These are phyloP conservation scores for Nemania sp. DNA, from an alignment of 2,329 filamentous ascomycete genomes.

Conservation along the genomic window DNA sequence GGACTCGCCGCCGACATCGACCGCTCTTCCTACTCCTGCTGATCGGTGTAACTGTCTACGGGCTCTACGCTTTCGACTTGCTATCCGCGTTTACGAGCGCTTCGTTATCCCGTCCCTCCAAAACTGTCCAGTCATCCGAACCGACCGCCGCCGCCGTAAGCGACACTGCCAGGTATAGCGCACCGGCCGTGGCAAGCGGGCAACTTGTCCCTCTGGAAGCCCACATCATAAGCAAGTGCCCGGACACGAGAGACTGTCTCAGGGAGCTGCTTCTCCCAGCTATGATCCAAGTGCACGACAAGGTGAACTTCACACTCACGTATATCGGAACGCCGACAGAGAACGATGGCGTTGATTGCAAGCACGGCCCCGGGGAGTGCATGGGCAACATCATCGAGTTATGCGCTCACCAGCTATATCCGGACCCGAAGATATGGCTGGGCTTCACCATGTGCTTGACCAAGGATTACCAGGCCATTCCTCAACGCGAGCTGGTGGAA, in stretches of 20 bases:
- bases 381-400: constrained; percentile 94
- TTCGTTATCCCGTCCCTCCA: constrained; percentile 8
- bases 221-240: constrained; percentile 97
- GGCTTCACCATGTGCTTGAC: constrained; percentile 93
- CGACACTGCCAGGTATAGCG: constrained; percentile 19
- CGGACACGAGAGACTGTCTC: constrained; percentile 85
- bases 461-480: constrained; percentile 75
- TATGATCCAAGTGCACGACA: constrained; percentile 79
- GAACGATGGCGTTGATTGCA: constrained; percentile 84
- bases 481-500: constrained; percentile 75
- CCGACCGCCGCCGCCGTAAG: constrained; percentile 8
- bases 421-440: constrained; percentile 82
- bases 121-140: neutral
- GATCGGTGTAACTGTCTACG: constrained; percentile 31
- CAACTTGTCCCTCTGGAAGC: constrained; percentile 77
- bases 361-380: constrained; percentile 85
- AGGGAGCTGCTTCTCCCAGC: constrained; percentile 78
- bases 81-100: constrained; percentile 26
- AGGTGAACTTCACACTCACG: constrained; percentile 88
- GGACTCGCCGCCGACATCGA: constrained; percentile 34
- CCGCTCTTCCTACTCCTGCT: constrained; percentile 28
- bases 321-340: constrained; percentile 82
- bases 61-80: constrained; percentile 26
- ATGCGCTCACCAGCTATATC: constrained; percentile 81
- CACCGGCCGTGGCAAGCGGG: constrained; percentile 19